Percentiles rank a stretch among this genome's conserved stretches.
Evolutionary conservation across 2,329 filamentous ascomycete genomes (phyloP).

Genomic region (Hysterium pulicare): DNA sequence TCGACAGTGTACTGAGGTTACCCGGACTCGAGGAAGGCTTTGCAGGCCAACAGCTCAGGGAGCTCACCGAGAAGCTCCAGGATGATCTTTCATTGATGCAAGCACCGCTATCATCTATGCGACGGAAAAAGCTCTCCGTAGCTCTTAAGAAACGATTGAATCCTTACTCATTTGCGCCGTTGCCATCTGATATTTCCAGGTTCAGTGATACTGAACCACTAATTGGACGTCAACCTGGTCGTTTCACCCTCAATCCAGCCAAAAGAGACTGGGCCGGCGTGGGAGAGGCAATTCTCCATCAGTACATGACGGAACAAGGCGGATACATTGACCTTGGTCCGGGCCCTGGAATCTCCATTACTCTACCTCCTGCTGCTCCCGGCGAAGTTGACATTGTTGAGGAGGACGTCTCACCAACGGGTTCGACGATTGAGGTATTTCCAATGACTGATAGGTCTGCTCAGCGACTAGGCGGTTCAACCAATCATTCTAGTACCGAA

Average conservation of each 20-base stretch:
- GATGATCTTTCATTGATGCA: constrained; percentile 56
- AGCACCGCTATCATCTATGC: constrained; percentile 48
- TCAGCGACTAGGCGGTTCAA: neutral
- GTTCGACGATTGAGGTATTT: neutral
- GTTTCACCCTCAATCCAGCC: constrained; percentile 28
- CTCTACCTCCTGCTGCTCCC: constrained; percentile 33
- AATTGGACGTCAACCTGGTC: constrained; percentile 33
- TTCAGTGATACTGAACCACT: neutral
- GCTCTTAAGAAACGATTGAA: constrained; percentile 54
- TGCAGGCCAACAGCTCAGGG: constrained; percentile 33
- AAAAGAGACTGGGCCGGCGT: constrained; percentile 48
- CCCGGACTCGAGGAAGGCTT: constrained; percentile 47
- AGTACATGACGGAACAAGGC: constrained; percentile 41
- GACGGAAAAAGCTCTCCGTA: constrained; percentile 49
- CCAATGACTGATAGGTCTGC: neutral
- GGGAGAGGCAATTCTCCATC: constrained; percentile 47
- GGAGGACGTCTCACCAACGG: neutral
- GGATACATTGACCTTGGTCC: constrained; percentile 28
- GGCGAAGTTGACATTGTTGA: constrained; percentile 14
- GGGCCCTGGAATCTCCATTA: constrained; percentile 41
- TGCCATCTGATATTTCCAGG: constrained; percentile 34
- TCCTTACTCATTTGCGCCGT: constrained; percentile 45
- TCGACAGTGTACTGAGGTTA: constrained; percentile 53
- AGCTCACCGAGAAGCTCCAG: constrained; percentile 48
- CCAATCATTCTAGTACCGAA: neutral